Conservation (phyloP, 371 early-diverging fungal species). For the Syncephalastrum sp. region DNA sequence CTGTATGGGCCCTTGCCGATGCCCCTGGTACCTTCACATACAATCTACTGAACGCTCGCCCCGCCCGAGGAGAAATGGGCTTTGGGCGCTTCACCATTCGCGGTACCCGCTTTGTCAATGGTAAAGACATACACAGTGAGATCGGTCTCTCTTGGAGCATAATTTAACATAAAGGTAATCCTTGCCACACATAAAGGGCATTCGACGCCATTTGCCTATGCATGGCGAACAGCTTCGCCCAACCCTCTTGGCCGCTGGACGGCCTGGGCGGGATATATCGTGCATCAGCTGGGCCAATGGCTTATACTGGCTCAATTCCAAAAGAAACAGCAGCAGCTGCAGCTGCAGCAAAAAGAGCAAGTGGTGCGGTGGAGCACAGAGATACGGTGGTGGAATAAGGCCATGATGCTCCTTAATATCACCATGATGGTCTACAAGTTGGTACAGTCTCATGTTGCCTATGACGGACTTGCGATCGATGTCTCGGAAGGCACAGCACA, state of each 20-base stretch:
- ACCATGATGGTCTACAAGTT: conserved; percentile 35
- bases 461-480: conserved; percentile 40
- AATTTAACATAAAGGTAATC: too few species aligned
- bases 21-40: conserved; percentile 23
- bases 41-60: conserved; percentile 38
- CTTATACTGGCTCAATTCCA: conserved; percentile 28
- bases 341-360: neutral
- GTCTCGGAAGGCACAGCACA: conserved; percentile 43
- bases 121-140: conserved; percentile 10
- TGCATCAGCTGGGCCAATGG: conserved; percentile 44
- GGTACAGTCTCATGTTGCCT: conserved; percentile 32
- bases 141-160: too few species aligned
- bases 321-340: conserved; percentile 11
- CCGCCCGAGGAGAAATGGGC: conserved; percentile 41
- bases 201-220: conserved; percentile 43
- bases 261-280: conserved; percentile 31
- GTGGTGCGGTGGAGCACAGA: conserved; percentile 22
- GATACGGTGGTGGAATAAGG: conserved; percentile 46
- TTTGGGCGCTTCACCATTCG: conserved; percentile 38
- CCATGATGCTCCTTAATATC: conserved; percentile 39
- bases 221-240: conserved; percentile 32
- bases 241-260: conserved; percentile 15
- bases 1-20: conserved; percentile 11
- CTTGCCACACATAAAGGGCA: conserved; percentile 14
- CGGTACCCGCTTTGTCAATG: conserved; percentile 31